Conservation (phyloP, 495 filamentous ascomycete genomes). For the Ramalina peruviana region DNA sequence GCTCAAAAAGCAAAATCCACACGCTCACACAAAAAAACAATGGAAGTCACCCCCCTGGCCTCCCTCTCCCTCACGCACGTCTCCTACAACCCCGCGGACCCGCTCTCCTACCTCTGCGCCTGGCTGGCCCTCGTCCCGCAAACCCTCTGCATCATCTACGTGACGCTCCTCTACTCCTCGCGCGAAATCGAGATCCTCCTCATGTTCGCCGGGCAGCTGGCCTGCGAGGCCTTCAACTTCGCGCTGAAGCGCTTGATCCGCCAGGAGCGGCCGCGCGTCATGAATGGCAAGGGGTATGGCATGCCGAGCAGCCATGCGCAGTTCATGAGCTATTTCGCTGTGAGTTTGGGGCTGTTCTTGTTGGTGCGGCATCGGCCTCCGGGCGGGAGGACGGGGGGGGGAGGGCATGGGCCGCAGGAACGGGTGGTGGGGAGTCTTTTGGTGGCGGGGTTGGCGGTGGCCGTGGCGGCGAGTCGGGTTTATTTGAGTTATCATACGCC, state of each 20-base stretch:
- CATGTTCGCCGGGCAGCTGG: conserved; percentile 85
- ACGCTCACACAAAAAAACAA: conserved; percentile 12
- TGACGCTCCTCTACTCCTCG: conserved; percentile 74
- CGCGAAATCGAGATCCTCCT: conserved; percentile 81
- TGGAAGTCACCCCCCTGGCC: conserved; percentile 61
- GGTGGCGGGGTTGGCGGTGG: conserved; percentile 44
- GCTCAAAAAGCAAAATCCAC: background rate
- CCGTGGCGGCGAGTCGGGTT: conserved; percentile 65
- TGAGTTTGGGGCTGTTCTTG: conserved; percentile 71
- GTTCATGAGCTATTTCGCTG: conserved; percentile 79
- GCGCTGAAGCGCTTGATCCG: conserved; percentile 78
- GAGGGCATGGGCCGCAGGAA: conserved; percentile 42
- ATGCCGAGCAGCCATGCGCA: conserved; percentile 99
- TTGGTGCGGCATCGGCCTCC: conserved; percentile 56
- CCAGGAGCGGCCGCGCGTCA: conserved; percentile 75
- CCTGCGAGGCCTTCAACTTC: conserved; percentile 90
- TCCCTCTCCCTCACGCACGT: conserved; percentile 92
- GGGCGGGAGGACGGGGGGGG: conserved; percentile 23
- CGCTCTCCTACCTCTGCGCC: conserved; percentile 71
- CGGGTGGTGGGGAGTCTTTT: conserved; percentile 41
- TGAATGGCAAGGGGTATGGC: conserved; percentile 85
- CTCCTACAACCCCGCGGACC: conserved; percentile 85
- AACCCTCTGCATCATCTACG: conserved; percentile 77
- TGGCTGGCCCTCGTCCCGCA: conserved; percentile 91
- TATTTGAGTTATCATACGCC: conserved; percentile 92